Base-by-base conservation (phyloP, 495 filamentous ascomycete genomes). In the Aspergillus diversus region DNA sequence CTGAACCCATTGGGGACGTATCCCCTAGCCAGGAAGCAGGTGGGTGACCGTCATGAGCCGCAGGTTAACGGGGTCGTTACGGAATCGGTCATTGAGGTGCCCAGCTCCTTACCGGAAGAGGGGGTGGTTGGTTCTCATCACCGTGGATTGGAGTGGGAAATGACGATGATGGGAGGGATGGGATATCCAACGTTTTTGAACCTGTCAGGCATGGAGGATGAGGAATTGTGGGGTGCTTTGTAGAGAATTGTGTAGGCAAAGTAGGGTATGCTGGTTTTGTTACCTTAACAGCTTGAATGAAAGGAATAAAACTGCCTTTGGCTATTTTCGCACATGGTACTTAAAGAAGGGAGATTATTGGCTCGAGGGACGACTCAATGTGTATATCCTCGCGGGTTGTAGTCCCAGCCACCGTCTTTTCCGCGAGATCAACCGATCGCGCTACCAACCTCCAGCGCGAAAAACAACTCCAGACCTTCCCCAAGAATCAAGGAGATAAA, bases 151-250 rank as follows among this genome's bases (percentile, higher is more conserved):
- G 47, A 49, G 47, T 16, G 16, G 47, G 47, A 49, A n/a, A 49
- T 49, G 15, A 27, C 47, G 21, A 13, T 49, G 0, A 17, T 49
- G 47, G 47, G 16, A n/a, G 21, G 47, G 4, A 49, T 49, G 47
- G 47, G 47, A 21, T 49, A 49, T 16, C 47, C 47, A 16, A 49
- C 47, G 7, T 49, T 49, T 16, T 3, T 49, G 21, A 27, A 16
- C 15, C 47, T n/a, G 47, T 49, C 21, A 16, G 21, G 47, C 16
- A 49, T 49, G 21, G 21, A 49, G n/a, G 47, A 49, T 49, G 47
- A 49, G 5, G 5, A 16, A 8, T 8, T 27, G 47, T 49, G 47
- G 47, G 16, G 15, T 49, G 47, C 15, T 5, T 49, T 49, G 47
- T 3, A 49, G 47, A 13, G 47, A 16, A 16, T 49, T 17, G 47